Evolutionary conservation across 23 red algal species (phyloP), one percentile per base, ranked within the genome.

Genomic region (Agarophyton chilense): DNA sequence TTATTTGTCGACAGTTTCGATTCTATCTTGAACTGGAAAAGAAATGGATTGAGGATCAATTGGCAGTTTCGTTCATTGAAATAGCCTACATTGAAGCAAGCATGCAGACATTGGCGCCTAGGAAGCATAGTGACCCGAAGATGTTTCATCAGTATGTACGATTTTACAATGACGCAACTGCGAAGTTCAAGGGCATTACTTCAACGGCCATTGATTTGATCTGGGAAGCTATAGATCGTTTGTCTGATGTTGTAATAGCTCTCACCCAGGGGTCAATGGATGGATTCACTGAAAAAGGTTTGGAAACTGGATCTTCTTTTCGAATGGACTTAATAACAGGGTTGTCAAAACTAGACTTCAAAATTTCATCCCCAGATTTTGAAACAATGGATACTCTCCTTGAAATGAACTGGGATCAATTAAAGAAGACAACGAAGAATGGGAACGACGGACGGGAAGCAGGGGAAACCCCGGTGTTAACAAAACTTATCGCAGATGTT

Each of bases 41-140:
- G 70, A 71, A 66, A 14, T 89, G 85, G 85, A 45, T 89, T 63
- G 85, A 89, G 65, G 47, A 89, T 41, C 85, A 79, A 38, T 41
- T 89, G 43, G 85, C 63, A 22, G 24, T 71, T 61, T n/a, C 85
- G 0, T 89, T 89, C 49, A 51, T 77, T 34, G 53, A 65, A 24
- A 89, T 89, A 56, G 54, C 85, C 2, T 38, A 71, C n/a, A 78
- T 89, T 1, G 85, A 89, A 62, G 31, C 73, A 46, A 28, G 52
- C 41, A 35, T 67, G 18, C 72, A 70, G 51, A 40, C 52, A 29
- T 52, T 89, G 45, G 85, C 53, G 9, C 85, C 85, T 5, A 60
- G 42, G 35, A 24, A 77, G 32, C 63, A 45, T 19, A 79, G 72
- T 53, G 73, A 89, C 63, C 47, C 71, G n/a, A 53, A 43, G 10